Conservation (phyloP, 352 stramenopile species). For the Globisporangium takayamanum region DNA sequence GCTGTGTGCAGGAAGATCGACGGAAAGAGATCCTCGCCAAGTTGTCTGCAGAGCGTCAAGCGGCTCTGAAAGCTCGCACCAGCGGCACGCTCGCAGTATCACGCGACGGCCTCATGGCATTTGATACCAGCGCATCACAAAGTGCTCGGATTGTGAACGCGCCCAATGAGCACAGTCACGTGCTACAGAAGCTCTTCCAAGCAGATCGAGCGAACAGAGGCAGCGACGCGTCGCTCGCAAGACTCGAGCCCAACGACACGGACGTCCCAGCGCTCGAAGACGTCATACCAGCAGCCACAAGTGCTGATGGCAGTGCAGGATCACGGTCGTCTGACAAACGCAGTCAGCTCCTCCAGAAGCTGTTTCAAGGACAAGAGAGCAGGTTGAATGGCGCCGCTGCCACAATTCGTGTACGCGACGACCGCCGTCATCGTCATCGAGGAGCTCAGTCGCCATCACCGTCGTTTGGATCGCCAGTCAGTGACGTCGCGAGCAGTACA, state of each 20-base stretch:
- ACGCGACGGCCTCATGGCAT: not conserved
- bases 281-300: too few relatives aligned
- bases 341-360: constrained; percentile 20
- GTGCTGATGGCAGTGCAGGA: not conserved
- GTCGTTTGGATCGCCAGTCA: not conserved
- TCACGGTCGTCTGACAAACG: constrained; percentile 17
- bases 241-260: not conserved
- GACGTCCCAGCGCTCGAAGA: not conserved
- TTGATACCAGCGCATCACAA: not conserved
- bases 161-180: not conserved
- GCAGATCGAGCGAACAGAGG: not conserved
- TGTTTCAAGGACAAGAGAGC: constrained; percentile 8
- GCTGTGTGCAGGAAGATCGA: constrained; percentile 37
- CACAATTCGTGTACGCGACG: too few relatives aligned
- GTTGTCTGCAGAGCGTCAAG: constrained; percentile 46
- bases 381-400: too few relatives aligned
- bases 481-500: not conserved
- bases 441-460: too few relatives aligned
- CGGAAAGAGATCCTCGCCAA: constrained; percentile 61
- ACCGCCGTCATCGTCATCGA: too few relatives aligned
- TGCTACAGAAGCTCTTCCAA: not conserved
- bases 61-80: constrained; percentile 19
- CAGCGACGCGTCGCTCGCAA: not conserved
- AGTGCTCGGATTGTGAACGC: not conserved
- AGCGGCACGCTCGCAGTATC: not conserved